phyloP scores from a whole-genome alignment of 495 filamentous ascomycete genomes.

The Aspergillus haitiensis region DNA sequence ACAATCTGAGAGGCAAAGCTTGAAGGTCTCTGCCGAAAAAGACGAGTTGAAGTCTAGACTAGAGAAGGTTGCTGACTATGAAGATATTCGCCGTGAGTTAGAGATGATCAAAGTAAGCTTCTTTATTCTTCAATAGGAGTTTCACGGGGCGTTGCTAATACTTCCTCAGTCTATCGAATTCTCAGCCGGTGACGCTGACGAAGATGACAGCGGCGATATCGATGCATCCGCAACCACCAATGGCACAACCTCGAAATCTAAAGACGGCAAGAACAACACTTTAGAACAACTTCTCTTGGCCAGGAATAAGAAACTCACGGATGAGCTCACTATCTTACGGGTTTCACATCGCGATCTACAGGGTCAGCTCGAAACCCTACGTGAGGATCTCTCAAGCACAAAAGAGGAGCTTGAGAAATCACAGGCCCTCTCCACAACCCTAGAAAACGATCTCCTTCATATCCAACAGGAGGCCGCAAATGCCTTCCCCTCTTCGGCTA shows the following conservation, averaged over 20 bases:
- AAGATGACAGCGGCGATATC: conserved; percentile 58
- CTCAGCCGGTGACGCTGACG: conserved; percentile 68
- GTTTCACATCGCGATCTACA: conserved; percentile 95
- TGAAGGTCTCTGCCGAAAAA: conserved; percentile 65
- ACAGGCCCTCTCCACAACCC: conserved; percentile 77
- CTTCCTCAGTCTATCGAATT: conserved; percentile 80
- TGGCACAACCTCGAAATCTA: conserved; percentile 54
- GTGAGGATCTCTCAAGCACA: conserved; percentile 78
- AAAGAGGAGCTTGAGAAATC: conserved; percentile 85
- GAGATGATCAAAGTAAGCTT: conserved; percentile 78
- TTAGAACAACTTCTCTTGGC: conserved; percentile 88
- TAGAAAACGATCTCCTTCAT: conserved; percentile 88
- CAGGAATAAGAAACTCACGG: conserved; percentile 91
- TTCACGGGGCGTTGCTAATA: neutral
- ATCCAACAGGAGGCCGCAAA: conserved; percentile 83
- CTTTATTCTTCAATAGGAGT: neutral
- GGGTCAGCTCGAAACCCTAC: conserved; percentile 71
- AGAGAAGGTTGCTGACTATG: conserved; percentile 89
- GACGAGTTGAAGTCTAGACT: conserved; percentile 76
- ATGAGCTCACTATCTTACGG: conserved; percentile 87
- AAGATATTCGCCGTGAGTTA: conserved; percentile 91
- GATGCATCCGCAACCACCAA: conserved; percentile 41
- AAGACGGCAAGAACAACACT: conserved; percentile 62
- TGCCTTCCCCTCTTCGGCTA: conserved; percentile 78
- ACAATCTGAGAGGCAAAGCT: conserved; percentile 43